A percentile compares a stretch with the other conserved stretches of the same genome.
These are phyloP conservation scores for Ganoderma multipileum DNA, from an alignment of 1,284 basidiomycete species.

Conservation along the genomic window DNA sequence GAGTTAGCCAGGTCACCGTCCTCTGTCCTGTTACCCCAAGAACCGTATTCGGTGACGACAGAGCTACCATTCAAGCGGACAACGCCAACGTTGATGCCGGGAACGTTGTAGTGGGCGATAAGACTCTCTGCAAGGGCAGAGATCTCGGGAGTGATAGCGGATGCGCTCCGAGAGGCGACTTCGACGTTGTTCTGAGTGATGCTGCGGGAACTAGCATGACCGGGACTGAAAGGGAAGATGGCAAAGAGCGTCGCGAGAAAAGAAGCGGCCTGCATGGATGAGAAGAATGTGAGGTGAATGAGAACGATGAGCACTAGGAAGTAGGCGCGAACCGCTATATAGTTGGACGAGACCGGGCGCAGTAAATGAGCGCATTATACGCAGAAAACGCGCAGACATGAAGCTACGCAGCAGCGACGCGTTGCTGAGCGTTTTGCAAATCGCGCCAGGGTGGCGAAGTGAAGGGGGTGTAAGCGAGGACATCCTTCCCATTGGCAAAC, in stretches of 20 bases:
- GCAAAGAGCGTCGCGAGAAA: background rate
- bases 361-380: background rate
- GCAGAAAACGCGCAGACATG: background rate
- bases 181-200: background rate
- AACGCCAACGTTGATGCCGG: constrained; percentile 8
- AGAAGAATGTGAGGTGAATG: background rate
- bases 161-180: background rate
- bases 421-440: background rate
- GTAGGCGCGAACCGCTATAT: background rate
- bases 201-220: background rate
- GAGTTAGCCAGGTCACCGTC: constrained; percentile 7
- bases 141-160: constrained; percentile 11
- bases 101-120: background rate
- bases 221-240: background rate
- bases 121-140: constrained; percentile 4
- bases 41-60: constrained; percentile 8
- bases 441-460: background rate
- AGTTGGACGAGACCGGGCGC: background rate
- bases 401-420: background rate
- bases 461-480: background rate
- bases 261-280: background rate
- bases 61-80: constrained; percentile 7
- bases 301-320: background rate
- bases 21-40: constrained; percentile 17
- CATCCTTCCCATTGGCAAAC: background rate